phyloP scores from a whole-genome alignment of 139 green algal genomes.

The Asterochloris sp. region DNA sequence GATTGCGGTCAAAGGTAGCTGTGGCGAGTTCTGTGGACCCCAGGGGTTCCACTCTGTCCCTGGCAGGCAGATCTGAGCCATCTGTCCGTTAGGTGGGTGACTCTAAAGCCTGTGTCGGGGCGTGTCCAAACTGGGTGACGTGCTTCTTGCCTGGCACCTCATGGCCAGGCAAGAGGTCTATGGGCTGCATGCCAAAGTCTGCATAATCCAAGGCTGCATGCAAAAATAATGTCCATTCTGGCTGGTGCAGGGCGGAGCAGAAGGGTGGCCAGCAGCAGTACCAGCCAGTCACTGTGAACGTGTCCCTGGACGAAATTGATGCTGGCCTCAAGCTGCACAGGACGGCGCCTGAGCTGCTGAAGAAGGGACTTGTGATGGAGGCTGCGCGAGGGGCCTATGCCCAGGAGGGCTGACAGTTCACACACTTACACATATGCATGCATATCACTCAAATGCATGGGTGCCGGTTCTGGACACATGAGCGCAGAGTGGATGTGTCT shows the following conservation, averaged over 20 bases:
- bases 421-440: too few relatives aligned
- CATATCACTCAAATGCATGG: too few relatives aligned
- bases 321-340: slow-evolving; percentile 26
- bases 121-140: not conserved
- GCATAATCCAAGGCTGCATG: too few relatives aligned
- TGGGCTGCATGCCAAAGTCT: too few relatives aligned
- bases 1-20: too few relatives aligned
- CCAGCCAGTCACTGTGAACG: slow-evolving; percentile 21
- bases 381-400: slow-evolving; percentile 31
- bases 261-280: slow-evolving; percentile 23
- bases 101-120: too few relatives aligned
- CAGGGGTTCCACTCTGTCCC: too few relatives aligned
- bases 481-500: too few relatives aligned
- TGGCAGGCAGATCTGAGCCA: not conserved
- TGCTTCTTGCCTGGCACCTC: not conserved
- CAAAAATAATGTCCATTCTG: not conserved
- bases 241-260: slow-evolving; percentile 24
- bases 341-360: slow-evolving; percentile 29
- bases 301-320: slow-evolving; percentile 31
- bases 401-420: not conserved
- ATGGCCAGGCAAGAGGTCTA: too few relatives aligned
- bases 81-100: too few relatives aligned
- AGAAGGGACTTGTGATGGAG: slow-evolving; percentile 32
- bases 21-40: too few relatives aligned
- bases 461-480: too few relatives aligned